Conservation (phyloP, 305 asterid genomes). For the Solanum aculeatissimum region DNA sequence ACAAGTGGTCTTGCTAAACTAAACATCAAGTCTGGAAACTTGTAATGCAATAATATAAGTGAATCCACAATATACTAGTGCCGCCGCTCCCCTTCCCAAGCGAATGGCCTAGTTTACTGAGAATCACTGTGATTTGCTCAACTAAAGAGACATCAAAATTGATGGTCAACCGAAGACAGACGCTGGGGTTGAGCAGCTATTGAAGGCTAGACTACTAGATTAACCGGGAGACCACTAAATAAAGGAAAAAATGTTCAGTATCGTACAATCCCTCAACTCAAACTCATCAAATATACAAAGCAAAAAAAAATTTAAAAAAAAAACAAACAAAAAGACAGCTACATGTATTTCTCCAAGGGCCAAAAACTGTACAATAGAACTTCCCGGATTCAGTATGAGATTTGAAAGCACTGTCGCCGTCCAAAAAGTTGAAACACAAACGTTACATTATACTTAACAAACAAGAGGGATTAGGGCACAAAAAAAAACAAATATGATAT, state of each 20-base stretch:
- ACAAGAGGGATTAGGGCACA: not conserved
- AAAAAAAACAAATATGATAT: not conserved
- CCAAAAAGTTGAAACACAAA: not conserved
- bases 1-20: not conserved
- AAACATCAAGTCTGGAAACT: not conserved
- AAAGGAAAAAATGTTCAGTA: not conserved
- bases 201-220: not conserved
- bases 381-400: not conserved
- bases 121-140: not conserved
- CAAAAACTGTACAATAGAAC: not conserved
- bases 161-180: not conserved
- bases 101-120: not conserved
- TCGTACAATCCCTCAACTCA: not conserved
- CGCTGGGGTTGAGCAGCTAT: not conserved
- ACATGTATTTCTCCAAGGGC: not conserved
- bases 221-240: not conserved
- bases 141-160: not conserved
- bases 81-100: not conserved
- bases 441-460: not conserved
- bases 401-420: not conserved
- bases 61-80: not conserved
- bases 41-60: not conserved
- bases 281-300: not conserved
- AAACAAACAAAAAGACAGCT: too few relatives aligned
- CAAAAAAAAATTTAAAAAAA: not conserved